These are phyloP conservation scores for Kandelia obovata DNA, from an alignment of 345 rosid genomes.

Conservation along the genomic window DNA sequence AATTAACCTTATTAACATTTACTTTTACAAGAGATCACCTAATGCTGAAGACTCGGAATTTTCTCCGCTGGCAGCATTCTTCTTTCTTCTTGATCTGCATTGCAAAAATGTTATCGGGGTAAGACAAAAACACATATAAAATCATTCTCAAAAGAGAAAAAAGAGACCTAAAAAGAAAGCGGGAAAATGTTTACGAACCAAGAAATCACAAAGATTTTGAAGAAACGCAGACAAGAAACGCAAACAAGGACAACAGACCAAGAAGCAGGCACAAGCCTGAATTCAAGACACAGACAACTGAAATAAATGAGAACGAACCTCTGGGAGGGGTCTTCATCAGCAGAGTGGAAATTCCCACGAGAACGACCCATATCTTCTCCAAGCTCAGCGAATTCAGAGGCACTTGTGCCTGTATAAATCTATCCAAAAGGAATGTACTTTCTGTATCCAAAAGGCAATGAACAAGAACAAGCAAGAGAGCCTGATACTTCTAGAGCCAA, in stretches of 20 bases:
- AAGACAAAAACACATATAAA: background rate
- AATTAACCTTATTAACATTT: background rate
- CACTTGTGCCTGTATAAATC: background rate
- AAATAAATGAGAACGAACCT: slow-evolving; percentile 42
- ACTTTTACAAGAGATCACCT: slow-evolving; percentile 35
- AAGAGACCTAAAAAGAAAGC: background rate
- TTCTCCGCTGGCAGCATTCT: slow-evolving; percentile 72
- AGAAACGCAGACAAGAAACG: background rate
- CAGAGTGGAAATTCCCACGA: slow-evolving; percentile 82
- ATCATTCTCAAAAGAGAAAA: background rate
- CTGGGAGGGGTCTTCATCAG: slow-evolving; percentile 88
- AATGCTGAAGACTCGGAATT: slow-evolving; percentile 63
- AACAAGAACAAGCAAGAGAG: too few species aligned
- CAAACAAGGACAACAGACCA: background rate
- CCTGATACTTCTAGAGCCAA: background rate
- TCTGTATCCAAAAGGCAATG: background rate
- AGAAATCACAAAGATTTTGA: background rate
- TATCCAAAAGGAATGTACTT: background rate
- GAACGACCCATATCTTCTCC: slow-evolving; percentile 75
- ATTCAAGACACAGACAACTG: background rate
- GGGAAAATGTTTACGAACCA: too few species aligned
- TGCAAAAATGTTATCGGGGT: slow-evolving; percentile 7
- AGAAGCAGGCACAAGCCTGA: background rate
- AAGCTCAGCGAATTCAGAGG: slow-evolving; percentile 11
- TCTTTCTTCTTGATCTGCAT: slow-evolving; percentile 88